Base-by-base conservation (phyloP, 768 basidiomycete genomes). In the Cystofilobasidium bisporidii region DNA sequence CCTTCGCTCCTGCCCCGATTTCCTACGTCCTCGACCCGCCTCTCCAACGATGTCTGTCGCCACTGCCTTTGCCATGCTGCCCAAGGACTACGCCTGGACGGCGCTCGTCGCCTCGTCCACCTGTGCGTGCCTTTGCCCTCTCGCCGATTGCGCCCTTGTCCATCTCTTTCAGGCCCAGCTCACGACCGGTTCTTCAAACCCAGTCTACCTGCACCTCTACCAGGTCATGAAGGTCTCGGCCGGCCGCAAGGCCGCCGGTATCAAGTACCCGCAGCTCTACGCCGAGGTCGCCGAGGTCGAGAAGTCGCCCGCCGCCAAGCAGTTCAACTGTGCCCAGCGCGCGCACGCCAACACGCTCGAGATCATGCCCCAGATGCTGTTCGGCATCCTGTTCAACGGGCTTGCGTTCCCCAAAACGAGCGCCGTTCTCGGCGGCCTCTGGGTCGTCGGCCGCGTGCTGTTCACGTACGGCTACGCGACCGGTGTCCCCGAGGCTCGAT, bases 351-450 rank as follows among this genome's bases (percentile, higher is more conserved):
- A 43, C 43, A 53, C 59, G 12, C 30, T 69, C 36, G 47, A 69
- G 63, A 50, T 61, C 20, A 57, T 69, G 56, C 68, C 68, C 15
- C 68, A 64, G 17, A 60, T 69, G 56, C 43, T 69, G 33, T 60
- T 69, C 40, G 63, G 57, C 8, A 24, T 58, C 24, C 41, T 64
- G 1, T 69, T 69, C 59, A 28, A 47, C n/a, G 55, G 64, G 9
- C 64, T 56, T 11, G 33, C 33, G 3, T 47, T 56, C 50, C 55
- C 55, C 24, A 38, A 24, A 15, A 11, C n/a, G 10, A n/a, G n/a
- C 2, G 55, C 55, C 5, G 38, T 50, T 2, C 36, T 69, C 58
- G 56, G 63, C 58, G 43, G 50, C 26, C 11, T 26, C 45, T 69
- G 68, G 68, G 45, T 64, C 45, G 45, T 61, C 32, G 68, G 68